phyloP scores from a whole-genome alignment of 495 filamentous ascomycete genomes.

The Penicillium odoratum region DNA sequence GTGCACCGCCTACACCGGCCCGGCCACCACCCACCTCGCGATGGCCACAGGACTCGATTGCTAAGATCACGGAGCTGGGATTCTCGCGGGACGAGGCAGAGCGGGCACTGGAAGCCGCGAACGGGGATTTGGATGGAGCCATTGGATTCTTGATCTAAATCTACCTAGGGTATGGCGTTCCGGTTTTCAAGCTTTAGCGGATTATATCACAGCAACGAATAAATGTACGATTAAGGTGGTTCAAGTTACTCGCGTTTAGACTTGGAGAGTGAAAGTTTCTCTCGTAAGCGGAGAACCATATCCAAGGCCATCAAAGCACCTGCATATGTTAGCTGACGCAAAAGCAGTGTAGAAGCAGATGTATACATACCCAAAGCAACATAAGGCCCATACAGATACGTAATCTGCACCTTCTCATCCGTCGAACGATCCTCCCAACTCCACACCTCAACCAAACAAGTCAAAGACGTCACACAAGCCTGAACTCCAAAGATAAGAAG shows the following conservation, averaged over 20 bases:
- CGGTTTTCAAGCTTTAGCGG: slow-evolving; percentile 24
- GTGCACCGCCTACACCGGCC: background rate
- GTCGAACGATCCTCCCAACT: slow-evolving; percentile 58
- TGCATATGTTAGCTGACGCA: slow-evolving; percentile 18
- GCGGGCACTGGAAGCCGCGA: slow-evolving; percentile 75
- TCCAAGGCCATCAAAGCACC: slow-evolving; percentile 58
- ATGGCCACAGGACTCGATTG: slow-evolving; percentile 44
- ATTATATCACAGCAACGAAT: slow-evolving; percentile 10
- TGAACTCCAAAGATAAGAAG: slow-evolving; percentile 69
- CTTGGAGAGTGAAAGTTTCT: slow-evolving; percentile 30
- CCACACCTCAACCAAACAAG: slow-evolving; percentile 64
- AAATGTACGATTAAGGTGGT: slow-evolving; percentile 23
- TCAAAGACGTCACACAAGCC: slow-evolving; percentile 68
- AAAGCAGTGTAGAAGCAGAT: background rate
- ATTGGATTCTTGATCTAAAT: slow-evolving; percentile 75
- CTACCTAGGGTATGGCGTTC: slow-evolving; percentile 13
- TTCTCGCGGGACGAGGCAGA: slow-evolving; percentile 76
- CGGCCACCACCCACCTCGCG: slow-evolving; percentile 26
- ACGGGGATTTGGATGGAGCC: slow-evolving; percentile 83
- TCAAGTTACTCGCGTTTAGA: slow-evolving; percentile 24
- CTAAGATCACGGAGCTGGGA: slow-evolving; percentile 75
- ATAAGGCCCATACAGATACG: slow-evolving; percentile 70
- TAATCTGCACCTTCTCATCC: slow-evolving; percentile 55
- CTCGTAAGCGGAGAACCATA: slow-evolving; percentile 49
- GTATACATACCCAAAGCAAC: slow-evolving; percentile 62